Conservation (phyloP, 345 rosid species). For the Rhizophora mangle region DNA sequence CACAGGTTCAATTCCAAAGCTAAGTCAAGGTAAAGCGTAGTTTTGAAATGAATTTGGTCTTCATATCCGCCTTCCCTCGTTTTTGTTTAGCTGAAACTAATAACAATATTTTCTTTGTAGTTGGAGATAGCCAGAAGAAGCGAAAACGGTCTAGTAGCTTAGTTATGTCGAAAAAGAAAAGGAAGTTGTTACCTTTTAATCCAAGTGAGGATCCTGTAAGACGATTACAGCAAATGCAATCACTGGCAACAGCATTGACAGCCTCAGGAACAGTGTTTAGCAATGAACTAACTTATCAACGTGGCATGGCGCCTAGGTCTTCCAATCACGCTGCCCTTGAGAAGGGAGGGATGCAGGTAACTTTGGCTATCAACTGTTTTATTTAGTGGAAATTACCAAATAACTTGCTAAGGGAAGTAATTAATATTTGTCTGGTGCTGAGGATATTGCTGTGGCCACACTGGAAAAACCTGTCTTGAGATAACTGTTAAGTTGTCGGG, state of each 20-base stretch:
- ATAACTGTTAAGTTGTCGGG: too few species aligned
- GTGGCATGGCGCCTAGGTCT: conserved; percentile 25
- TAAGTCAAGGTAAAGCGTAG: conserved; percentile 8
- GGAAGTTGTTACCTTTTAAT: conserved; percentile 22
- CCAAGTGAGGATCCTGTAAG: conserved; percentile 26
- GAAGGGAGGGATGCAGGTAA: conserved; percentile 37
- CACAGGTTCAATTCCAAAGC: conserved; percentile 6
- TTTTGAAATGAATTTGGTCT: not conserved
- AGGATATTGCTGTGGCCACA: too few species aligned
- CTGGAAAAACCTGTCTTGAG: too few species aligned
- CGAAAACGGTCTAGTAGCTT: conserved; percentile 19
- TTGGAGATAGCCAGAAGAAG: conserved; percentile 19
- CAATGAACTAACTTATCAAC: conserved; percentile 25
- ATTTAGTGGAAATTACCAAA: not conserved
- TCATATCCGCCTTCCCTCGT: not conserved
- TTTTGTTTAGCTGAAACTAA: not conserved
- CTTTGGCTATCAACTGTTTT: not conserved
- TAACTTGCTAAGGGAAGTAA: too few species aligned
- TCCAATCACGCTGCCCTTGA: conserved; percentile 23
- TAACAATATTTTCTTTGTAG: not conserved
- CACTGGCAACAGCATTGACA: conserved; percentile 28
- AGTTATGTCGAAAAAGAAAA: conserved; percentile 24
- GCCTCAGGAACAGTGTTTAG: conserved; percentile 20
- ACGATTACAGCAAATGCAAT: conserved; percentile 28
- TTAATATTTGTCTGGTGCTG: too few species aligned